Evolutionary conservation across 306 rosid species (phyloP).

Genomic region (Prinsepia uniflora): DNA sequence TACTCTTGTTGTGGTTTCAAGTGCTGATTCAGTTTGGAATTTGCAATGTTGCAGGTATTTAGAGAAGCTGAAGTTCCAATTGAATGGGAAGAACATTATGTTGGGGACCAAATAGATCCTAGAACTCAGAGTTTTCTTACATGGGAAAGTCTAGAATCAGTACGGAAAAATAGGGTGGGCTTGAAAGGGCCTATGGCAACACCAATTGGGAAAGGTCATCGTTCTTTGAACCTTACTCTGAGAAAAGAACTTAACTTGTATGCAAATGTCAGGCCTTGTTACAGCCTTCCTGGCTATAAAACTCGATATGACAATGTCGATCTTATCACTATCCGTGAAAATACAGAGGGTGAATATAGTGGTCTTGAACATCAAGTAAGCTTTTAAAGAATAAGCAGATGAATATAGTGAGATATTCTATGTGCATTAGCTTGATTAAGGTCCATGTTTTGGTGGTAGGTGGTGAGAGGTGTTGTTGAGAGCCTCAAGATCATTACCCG

Average conservation of each 20-base stretch:
- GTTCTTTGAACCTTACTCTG: slow-evolving; percentile 91
- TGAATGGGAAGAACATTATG: slow-evolving; percentile 97
- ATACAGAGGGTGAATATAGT: slow-evolving; percentile 96
- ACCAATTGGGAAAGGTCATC: slow-evolving; percentile 97
- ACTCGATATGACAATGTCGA: slow-evolving; percentile 85
- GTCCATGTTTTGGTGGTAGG: slow-evolving; percentile 47
- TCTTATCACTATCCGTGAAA: slow-evolving; percentile 95
- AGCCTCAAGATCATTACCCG: slow-evolving; percentile 98
- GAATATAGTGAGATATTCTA: slow-evolving; percentile 9
- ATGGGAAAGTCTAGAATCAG: slow-evolving; percentile 98
- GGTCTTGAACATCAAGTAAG: slow-evolving; percentile 99
- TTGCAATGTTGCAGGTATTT: slow-evolving; percentile 49
- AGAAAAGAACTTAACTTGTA: slow-evolving; percentile 94
- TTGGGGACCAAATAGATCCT: slow-evolving; percentile 72
- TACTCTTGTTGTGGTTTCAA: not conserved
- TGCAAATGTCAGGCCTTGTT: slow-evolving; percentile 96
- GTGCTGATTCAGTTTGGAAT: not conserved
- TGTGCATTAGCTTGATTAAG: slow-evolving; percentile 18
- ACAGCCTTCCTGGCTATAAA: slow-evolving; percentile 93
- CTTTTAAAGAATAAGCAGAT: slow-evolving; percentile 1
- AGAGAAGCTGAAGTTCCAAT: slow-evolving; percentile 75
- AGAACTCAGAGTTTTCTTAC: slow-evolving; percentile 90
- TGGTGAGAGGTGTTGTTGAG: slow-evolving; percentile 98
- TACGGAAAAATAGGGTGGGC: slow-evolving; percentile 71
- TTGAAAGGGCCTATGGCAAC: slow-evolving; percentile 99